phyloP scores from a whole-genome alignment of 192 early-diverging fungal species.

The Umbelopsis ramanniana region DNA sequence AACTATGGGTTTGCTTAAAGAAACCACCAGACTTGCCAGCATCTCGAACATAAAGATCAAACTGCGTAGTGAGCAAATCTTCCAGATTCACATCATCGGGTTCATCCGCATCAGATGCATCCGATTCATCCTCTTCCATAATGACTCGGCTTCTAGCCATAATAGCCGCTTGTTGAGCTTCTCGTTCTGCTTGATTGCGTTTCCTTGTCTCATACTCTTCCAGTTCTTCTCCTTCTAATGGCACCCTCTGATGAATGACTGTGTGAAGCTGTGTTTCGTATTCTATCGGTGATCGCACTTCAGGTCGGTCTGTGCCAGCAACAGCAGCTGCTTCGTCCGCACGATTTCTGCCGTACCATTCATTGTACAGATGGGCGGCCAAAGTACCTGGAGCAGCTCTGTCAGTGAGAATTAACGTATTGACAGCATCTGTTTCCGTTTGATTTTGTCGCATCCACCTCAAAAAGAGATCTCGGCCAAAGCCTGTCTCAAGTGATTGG shows the following conservation, averaged over 20 bases:
- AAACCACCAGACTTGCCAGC: slow-evolving; percentile 69
- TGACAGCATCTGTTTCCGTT: slow-evolving; percentile 35
- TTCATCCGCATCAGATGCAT: slow-evolving; percentile 56
- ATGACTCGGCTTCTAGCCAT: slow-evolving; percentile 66
- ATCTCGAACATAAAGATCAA: slow-evolving; percentile 88
- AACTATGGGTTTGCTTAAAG: slow-evolving; percentile 81
- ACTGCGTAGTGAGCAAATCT: slow-evolving; percentile 54
- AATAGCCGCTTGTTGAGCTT: slow-evolving; percentile 73
- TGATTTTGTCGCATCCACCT: slow-evolving; percentile 59
- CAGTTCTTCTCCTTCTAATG: slow-evolving; percentile 88
- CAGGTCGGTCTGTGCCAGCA: slow-evolving; percentile 23
- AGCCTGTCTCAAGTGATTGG: slow-evolving; percentile 81
- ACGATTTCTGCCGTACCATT: slow-evolving; percentile 57
- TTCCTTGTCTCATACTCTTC: slow-evolving; percentile 66
- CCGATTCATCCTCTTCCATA: slow-evolving; percentile 81
- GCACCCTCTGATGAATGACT: slow-evolving; percentile 63
- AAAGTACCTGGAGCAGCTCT: slow-evolving; percentile 73
- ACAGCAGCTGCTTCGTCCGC: slow-evolving; percentile 23
- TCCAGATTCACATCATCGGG: slow-evolving; percentile 61
- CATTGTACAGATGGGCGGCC: slow-evolving; percentile 66
- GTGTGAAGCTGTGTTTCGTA: slow-evolving; percentile 35
- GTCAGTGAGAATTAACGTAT: slow-evolving; percentile 80
- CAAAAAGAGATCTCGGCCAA: slow-evolving; percentile 78
- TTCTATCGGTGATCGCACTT: slow-evolving; percentile 38
- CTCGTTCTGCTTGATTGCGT: slow-evolving; percentile 68